Evolutionary conservation across 768 basidiomycete genomes (phyloP).

Genomic region (Suillus subaureus): DNA sequence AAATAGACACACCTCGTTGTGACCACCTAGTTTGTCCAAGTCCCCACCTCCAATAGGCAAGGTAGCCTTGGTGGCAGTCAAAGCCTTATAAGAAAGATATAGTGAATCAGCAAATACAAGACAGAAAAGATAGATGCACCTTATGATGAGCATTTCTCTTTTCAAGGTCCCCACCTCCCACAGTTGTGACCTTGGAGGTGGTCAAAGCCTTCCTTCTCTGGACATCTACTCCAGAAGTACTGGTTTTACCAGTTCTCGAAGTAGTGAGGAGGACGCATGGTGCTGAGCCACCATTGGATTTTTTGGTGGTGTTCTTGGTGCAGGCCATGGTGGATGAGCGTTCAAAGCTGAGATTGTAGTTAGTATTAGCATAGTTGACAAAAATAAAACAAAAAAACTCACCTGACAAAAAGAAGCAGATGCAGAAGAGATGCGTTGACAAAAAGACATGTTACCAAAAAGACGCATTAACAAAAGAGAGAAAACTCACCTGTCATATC

Average conservation of each 20-base stretch:
- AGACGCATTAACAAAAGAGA: too few species aligned
- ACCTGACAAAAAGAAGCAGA: too few species aligned
- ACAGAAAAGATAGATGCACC: too few species aligned
- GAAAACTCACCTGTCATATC: too few species aligned
- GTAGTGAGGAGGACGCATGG: not conserved
- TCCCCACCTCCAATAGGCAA: not conserved
- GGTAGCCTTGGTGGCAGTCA: not conserved
- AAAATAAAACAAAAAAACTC: too few species aligned
- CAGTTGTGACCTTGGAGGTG: not conserved
- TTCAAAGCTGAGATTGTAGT: not conserved
- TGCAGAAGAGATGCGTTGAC: too few species aligned
- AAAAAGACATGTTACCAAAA: too few species aligned
- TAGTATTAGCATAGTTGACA: not conserved
- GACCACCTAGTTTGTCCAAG: not conserved
- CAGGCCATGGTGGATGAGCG: not conserved
- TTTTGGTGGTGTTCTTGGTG: not conserved
- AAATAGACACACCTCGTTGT: not conserved
- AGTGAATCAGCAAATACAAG: too few species aligned
- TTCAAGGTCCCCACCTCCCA: not conserved
- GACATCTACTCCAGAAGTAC: not conserved
- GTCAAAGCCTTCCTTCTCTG: not conserved
- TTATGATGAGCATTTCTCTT: not conserved
- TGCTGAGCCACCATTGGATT: not conserved
- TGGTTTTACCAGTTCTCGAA: not conserved
- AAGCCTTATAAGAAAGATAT: not conserved